These are phyloP conservation scores for Leccinum longicurvipes DNA, from an alignment of 768 basidiomycete genomes.

Conservation along the genomic window DNA sequence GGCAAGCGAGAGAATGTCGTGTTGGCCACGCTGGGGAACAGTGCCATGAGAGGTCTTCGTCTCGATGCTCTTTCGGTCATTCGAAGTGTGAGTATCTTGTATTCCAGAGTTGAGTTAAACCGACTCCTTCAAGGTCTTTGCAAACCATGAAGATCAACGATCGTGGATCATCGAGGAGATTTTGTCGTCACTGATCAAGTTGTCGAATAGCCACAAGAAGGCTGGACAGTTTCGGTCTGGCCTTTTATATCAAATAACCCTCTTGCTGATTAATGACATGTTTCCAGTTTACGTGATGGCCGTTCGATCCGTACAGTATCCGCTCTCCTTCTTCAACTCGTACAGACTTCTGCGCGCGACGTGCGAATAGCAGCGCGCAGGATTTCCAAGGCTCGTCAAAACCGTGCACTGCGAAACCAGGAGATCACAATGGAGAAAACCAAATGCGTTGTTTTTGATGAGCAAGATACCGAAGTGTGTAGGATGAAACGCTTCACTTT, in stretches of 20 bases:
- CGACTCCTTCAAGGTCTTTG: conserved; percentile 67
- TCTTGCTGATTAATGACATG: background rate
- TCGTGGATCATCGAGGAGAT: conserved; percentile 99
- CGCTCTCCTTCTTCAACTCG: conserved; percentile 90
- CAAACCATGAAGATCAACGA: conserved; percentile 85
- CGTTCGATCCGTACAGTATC: conserved; percentile 91
- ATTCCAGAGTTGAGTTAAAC: background rate
- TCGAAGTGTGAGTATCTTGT: conserved; percentile 60
- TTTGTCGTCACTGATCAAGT: conserved; percentile 80
- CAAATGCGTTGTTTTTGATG: conserved; percentile 57
- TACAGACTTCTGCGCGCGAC: conserved; percentile 91
- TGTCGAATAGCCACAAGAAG: conserved; percentile 86
- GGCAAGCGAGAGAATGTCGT: conserved; percentile 56
- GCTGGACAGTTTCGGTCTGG: conserved; percentile 84
- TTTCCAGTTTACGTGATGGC: conserved; percentile 79
- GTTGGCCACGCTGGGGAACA: conserved; percentile 65
- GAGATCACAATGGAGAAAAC: conserved; percentile 52
- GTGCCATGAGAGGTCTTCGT: conserved; percentile 77
- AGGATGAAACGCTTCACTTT: background rate
- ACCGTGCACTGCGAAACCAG: conserved; percentile 58
- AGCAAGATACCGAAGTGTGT: conserved; percentile 61
- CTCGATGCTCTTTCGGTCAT: conserved; percentile 82
- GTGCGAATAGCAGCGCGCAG: conserved; percentile 67
- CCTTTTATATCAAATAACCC: background rate
- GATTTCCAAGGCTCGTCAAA: conserved; percentile 61